Conservation (phyloP, 163 green algal species). For the Scenedesmus sp. region DNA sequence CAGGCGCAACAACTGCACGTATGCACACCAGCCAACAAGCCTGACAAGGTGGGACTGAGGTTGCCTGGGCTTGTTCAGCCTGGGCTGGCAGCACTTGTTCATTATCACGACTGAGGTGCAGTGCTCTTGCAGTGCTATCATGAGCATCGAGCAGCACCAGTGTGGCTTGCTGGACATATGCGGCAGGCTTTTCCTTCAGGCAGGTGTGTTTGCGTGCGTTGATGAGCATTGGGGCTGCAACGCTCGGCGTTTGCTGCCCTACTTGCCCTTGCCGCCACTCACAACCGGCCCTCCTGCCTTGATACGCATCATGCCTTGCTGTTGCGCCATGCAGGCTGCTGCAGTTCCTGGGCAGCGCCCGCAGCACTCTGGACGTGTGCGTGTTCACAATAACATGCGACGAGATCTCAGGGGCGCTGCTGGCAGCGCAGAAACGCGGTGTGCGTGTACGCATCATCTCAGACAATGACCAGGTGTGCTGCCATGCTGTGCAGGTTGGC, state of each 20-base stretch:
- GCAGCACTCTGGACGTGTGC: conserved; percentile 52
- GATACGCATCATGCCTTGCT: not conserved
- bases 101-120: not conserved
- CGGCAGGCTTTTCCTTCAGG: not conserved
- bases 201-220: too few relatives aligned
- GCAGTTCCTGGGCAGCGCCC: conserved; percentile 29
- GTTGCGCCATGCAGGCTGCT: conserved; percentile 1
- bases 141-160: conserved; percentile 24
- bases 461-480: conserved; percentile 71
- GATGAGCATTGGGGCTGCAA: too few relatives aligned
- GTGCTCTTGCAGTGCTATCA: not conserved
- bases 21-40: conserved; percentile 40
- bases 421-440: conserved; percentile 57
- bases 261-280: not conserved
- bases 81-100: not conserved
- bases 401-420: conserved; percentile 60
- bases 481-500: not conserved
- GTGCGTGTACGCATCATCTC: conserved; percentile 71
- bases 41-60: conserved; percentile 14
- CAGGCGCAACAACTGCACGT: conserved; percentile 47
- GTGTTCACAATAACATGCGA: conserved; percentile 70
- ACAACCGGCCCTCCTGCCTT: conserved; percentile 1
- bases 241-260: too few relatives aligned
- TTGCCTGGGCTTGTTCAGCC: not conserved
- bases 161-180: not conserved